These are phyloP conservation scores for Gigaspora rosea DNA, from an alignment of 192 early-diverging fungal genomes.

Conservation along the genomic window DNA sequence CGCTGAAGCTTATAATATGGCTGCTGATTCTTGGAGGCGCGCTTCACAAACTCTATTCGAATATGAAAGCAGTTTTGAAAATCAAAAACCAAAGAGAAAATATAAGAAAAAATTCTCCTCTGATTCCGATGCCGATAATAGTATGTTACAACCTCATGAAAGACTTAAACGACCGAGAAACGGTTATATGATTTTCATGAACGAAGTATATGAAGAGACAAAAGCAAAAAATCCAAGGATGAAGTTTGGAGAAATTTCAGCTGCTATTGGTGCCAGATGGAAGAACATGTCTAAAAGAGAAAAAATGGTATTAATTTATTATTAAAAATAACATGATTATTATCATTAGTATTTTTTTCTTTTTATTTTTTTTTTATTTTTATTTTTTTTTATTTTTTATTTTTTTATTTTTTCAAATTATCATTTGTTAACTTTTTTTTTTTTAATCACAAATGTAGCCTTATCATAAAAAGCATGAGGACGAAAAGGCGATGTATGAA, in stretches of 20 bases:
- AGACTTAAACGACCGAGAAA: constrained; percentile 13
- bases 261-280: neutral
- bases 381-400: neutral
- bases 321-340: neutral
- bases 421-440: neutral
- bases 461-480: constrained; percentile 14
- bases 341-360: neutral
- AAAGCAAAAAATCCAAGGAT: neutral
- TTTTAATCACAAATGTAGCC: neutral
- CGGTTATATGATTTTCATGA: constrained; percentile 22
- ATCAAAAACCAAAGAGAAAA: neutral
- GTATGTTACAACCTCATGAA: neutral
- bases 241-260: constrained; percentile 4
- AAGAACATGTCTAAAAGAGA: neutral
- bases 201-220: constrained; percentile 5
- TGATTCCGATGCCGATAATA: neutral
- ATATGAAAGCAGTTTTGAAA: neutral
- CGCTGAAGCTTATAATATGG: too few relatives aligned
- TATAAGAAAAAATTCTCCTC: neutral
- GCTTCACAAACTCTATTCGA: too few relatives aligned
- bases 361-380: neutral
- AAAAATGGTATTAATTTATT: constrained; percentile 2
- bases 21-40: too few relatives aligned
- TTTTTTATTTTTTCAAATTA: neutral
- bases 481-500: constrained; percentile 5